Conservation (phyloP, 768 basidiomycete genomes). For the Amanita pseudoporphyria region DNA sequence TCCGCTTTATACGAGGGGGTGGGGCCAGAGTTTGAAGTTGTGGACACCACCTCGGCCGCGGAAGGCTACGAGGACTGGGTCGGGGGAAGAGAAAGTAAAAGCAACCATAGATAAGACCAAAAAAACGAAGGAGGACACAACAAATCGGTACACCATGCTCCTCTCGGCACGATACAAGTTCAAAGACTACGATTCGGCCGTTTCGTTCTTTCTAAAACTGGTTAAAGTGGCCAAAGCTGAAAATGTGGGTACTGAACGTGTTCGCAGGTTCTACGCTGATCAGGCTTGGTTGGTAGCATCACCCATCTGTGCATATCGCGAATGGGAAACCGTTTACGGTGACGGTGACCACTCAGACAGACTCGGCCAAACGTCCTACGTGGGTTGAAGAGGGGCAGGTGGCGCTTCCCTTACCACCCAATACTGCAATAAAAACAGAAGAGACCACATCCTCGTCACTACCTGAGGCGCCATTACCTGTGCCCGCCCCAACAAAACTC, state of each 20-base stretch:
- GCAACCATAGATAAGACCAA: too few species aligned
- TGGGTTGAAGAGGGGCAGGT: conserved; percentile 4
- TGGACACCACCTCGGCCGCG: neutral
- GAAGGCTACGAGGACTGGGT: neutral
- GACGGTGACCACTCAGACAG: conserved; percentile 5
- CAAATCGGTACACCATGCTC: conserved; percentile 3
- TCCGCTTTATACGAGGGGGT: conserved; percentile 5
- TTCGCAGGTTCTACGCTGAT: neutral
- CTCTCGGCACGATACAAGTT: conserved; percentile 4
- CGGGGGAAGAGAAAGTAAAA: neutral
- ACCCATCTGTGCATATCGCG: conserved; percentile 5
- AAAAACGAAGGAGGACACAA: too few species aligned
- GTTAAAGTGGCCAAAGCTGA: neutral
- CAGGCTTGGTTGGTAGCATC: conserved; percentile 1
- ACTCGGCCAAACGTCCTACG: conserved; percentile 4
- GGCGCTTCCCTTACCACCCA: neutral
- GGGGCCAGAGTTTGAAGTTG: conserved; percentile 4
- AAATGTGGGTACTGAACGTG: neutral
- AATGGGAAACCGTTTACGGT: conserved; percentile 3
- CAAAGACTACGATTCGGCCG: conserved; percentile 4
- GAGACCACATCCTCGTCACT: neutral
- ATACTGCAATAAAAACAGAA: neutral
- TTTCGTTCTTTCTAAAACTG: conserved; percentile 3
- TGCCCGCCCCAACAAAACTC: neutral
- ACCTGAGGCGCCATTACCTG: neutral